Conservation (phyloP, 2,329 filamentous ascomycete genomes). For the Fusarium paranaense region DNA sequence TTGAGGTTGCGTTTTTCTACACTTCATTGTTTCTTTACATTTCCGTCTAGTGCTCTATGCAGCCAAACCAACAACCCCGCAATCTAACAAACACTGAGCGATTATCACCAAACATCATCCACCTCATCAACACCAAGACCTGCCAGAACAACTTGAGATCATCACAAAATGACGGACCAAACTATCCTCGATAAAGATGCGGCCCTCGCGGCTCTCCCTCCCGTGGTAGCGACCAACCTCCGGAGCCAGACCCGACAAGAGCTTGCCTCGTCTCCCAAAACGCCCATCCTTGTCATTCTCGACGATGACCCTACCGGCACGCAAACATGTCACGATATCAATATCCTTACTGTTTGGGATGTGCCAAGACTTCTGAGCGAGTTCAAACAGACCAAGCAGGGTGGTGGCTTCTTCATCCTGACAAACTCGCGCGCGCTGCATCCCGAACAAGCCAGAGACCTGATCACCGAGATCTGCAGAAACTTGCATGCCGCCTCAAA, state of each 20-base stretch:
- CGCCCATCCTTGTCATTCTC: conserved; percentile 54
- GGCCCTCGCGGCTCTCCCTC: conserved; percentile 24
- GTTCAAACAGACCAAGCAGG: conserved; percentile 51
- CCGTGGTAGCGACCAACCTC: conserved; percentile 16
- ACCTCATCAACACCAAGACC: background rate
- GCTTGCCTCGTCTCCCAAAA: conserved; percentile 22
- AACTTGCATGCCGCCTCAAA: conserved; percentile 60
- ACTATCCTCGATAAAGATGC: conserved; percentile 6
- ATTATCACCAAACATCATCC: background rate
- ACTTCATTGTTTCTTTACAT: background rate
- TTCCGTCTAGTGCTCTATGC: background rate
- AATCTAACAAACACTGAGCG: conserved; percentile 6
- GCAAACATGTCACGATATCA: conserved; percentile 68
- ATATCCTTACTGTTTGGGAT: conserved; percentile 67
- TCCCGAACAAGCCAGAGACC: conserved; percentile 56
- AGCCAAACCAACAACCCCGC: conserved; percentile 2
- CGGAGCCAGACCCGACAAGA: conserved; percentile 13
- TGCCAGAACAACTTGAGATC: background rate
- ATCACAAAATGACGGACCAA: conserved; percentile 8
- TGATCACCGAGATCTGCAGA: conserved; percentile 63
- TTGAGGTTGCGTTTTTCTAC: background rate
- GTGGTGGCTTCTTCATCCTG: conserved; percentile 68
- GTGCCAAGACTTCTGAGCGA: conserved; percentile 56
- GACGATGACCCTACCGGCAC: conserved; percentile 70
- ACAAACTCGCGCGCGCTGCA: conserved; percentile 70